Percentiles rank a stretch among this genome's conserved stretches.
These are phyloP conservation scores for Tetracladium setigerum DNA, from an alignment of 495 filamentous ascomycete genomes.

Conservation along the genomic window DNA sequence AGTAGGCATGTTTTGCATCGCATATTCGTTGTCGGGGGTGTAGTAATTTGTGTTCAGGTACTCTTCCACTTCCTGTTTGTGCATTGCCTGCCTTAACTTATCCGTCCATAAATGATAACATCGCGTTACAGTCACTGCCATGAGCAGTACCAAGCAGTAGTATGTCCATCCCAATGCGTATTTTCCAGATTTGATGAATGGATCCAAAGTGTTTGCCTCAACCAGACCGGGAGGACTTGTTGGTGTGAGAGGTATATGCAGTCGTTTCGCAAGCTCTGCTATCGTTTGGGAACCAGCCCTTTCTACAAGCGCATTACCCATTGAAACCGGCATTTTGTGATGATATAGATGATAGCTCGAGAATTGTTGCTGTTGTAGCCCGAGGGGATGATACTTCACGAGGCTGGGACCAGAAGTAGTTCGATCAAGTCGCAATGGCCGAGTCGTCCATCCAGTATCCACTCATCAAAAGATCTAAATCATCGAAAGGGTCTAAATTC, in stretches of 20 bases:
- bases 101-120: constrained; percentile 83
- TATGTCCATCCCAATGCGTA: constrained; percentile 86
- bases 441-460: too few species aligned
- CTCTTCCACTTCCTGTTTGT: constrained; percentile 63
- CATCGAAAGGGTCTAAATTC: too few species aligned
- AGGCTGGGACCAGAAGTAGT: too few species aligned
- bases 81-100: constrained; percentile 74
- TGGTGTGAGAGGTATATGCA: constrained; percentile 62
- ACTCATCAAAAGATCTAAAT: too few species aligned
- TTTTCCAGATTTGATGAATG: constrained; percentile 74
- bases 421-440: too few species aligned
- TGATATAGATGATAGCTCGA: too few species aligned
- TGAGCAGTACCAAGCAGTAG: constrained; percentile 66
- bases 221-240: constrained; percentile 63
- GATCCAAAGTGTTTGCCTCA: constrained; percentile 68
- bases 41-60: constrained; percentile 33
- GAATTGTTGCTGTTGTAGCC: too few species aligned
- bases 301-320: constrained; percentile 7
- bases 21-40: constrained; percentile 60
- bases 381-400: too few species aligned
- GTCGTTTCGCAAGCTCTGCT: constrained; percentile 55
- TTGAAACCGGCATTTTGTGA: constrained; percentile 1
- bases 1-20: constrained; percentile 60
- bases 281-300: constrained; percentile 13
- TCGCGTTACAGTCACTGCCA: constrained; percentile 53